These are phyloP conservation scores for Corymbia calophylla DNA, from an alignment of 441 rosid genomes.

Conservation along the genomic window DNA sequence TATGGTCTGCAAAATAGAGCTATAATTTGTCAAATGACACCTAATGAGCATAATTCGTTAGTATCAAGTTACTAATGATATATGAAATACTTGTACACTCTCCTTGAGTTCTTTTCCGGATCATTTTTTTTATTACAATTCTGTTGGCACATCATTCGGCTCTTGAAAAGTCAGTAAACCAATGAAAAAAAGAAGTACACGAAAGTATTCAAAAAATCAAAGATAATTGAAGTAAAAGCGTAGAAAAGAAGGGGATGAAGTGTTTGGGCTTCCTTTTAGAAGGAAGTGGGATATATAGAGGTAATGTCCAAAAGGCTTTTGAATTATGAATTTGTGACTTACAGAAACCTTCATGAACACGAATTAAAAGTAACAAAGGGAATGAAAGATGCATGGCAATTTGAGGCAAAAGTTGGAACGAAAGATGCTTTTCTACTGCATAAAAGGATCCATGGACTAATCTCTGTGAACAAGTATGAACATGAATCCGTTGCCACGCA, in stretches of 20 bases:
- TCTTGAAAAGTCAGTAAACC: not conserved
- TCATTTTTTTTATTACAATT: no score
- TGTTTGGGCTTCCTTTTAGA: not conserved
- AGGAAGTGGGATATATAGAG: not conserved
- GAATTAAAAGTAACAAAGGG: no score
- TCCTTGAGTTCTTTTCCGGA: rapidly evolving
- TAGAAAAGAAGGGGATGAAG: not conserved
- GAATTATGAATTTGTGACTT: no score
- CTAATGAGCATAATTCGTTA: not conserved
- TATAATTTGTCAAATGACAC: not conserved
- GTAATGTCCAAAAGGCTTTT: not conserved
- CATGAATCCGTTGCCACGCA: no score
- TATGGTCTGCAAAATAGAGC: not conserved
- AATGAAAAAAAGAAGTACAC: not conserved
- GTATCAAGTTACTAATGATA: no score
- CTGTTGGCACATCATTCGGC: not conserved
- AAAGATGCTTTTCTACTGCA: no score
- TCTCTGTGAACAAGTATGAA: no score
- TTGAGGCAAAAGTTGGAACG: no score
- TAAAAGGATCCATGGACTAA: no score
- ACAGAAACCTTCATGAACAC: not conserved
- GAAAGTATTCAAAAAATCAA: rapidly evolving
- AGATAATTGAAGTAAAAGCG: no score
- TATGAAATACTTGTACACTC: not conserved
- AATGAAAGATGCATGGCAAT: no score